These are phyloP conservation scores for Uronychia binucleata DNA, from an alignment of 73 alveolate genomes.

Conservation along the genomic window DNA sequence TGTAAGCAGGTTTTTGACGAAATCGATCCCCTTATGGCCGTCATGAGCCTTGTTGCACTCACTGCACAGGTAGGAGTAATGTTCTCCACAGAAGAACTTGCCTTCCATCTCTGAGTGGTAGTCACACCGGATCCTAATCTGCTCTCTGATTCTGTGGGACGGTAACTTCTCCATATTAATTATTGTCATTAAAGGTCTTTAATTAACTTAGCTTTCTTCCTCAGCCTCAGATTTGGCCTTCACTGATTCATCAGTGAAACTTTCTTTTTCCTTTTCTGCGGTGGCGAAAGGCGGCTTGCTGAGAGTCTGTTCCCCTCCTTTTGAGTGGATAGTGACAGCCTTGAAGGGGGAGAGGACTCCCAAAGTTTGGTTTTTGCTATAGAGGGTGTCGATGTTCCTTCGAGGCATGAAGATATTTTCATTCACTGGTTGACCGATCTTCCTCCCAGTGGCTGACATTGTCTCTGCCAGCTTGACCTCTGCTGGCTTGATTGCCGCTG, in stretches of 20 bases:
- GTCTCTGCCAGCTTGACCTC: not conserved
- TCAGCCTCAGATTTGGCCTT: not conserved
- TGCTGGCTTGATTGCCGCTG: conserved; percentile 1
- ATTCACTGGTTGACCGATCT: not conserved
- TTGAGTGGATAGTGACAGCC: not conserved
- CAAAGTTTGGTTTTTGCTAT: not conserved
- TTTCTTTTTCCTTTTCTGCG: not conserved
- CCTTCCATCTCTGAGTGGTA: not conserved
- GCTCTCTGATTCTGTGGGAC: not conserved
- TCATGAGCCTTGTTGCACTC: conserved; percentile 8
- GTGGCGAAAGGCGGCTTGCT: not conserved
- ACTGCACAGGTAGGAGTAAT: not conserved
- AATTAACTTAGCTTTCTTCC: not conserved
- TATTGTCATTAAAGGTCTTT: not conserved
- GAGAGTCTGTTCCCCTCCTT: not conserved
- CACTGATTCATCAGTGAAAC: not conserved
- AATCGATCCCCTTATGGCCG: not conserved
- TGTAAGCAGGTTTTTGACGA: not conserved
- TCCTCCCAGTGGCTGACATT: not conserved
- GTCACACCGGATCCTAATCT: not conserved
- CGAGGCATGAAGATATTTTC: not conserved
- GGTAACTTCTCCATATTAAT: not conserved
- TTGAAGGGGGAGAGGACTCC: not conserved
- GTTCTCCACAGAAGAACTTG: conserved; percentile 5
- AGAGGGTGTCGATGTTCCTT: not conserved